phyloP scores from a whole-genome alignment of 192 early-diverging fungal genomes.

The Backusella tuberculispora region DNA sequence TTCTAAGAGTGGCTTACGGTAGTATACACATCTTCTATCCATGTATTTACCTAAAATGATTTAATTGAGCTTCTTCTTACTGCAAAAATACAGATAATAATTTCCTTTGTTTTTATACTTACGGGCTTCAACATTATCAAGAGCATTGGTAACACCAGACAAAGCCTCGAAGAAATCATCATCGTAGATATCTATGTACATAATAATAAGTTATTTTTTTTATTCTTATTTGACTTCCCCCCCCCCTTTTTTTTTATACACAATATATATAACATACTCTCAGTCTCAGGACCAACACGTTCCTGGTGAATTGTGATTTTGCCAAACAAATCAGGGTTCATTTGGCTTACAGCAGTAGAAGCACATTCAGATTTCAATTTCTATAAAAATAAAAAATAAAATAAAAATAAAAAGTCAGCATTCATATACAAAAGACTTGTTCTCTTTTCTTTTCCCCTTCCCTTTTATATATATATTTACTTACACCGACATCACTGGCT shows the following conservation, averaged over 20 bases:
- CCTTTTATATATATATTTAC: constrained; percentile 22
- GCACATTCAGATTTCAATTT: constrained; percentile 95
- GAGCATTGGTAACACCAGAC: constrained; percentile 94
- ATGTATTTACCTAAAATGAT: constrained; percentile 71
- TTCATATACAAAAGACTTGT: background rate
- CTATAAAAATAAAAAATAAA: constrained; percentile 36
- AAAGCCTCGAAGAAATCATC: constrained; percentile 89
- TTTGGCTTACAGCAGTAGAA: constrained; percentile 79
- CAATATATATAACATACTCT: constrained; percentile 45
- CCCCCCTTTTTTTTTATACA: background rate
- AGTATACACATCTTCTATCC: constrained; percentile 97
- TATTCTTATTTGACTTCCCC: background rate
- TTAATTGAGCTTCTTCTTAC: background rate
- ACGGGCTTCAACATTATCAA: constrained; percentile 98
- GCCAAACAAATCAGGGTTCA: constrained; percentile 86
- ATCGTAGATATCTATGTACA: constrained; percentile 67
- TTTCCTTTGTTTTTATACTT: constrained; percentile 39
- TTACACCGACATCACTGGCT: constrained; percentile 72
- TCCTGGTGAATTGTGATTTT: constrained; percentile 84
- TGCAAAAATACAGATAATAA: constrained; percentile 5
- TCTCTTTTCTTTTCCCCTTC: background rate
- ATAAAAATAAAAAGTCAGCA: background rate
- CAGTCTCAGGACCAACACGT: constrained; percentile 93
- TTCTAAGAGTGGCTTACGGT: constrained; percentile 92
- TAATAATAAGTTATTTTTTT: background rate